Percentiles rank a stretch among this genome's conserved stretches.
phyloP scores from a whole-genome alignment of 2,329 filamentous ascomycete genomes.

The Paracoccidioides brasiliensis region DNA sequence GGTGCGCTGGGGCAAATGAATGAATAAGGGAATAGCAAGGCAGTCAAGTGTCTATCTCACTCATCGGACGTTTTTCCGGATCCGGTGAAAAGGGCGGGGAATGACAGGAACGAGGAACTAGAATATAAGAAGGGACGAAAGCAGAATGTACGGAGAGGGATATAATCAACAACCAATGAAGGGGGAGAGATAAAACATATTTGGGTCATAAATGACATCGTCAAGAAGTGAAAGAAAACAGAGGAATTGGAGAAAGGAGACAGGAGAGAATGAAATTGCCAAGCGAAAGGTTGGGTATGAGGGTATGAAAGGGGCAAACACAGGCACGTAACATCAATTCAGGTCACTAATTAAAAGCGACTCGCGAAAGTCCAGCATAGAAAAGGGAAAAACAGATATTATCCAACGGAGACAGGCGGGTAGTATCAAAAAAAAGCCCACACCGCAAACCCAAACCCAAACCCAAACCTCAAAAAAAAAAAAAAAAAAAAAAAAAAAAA shows the following conservation, averaged over 20 bases:
- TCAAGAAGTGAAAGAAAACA: conserved; percentile 5
- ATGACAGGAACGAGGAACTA: conserved; percentile 4
- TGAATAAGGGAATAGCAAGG: too few species aligned
- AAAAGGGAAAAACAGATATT: too few species aligned
- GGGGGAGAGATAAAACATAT: background rate
- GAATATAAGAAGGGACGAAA: conserved; percentile 12
- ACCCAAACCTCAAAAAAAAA: conserved; percentile 7
- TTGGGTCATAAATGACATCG: conserved; percentile 12
- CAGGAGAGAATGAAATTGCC: background rate
- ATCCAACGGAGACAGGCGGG: too few species aligned
- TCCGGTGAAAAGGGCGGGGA: background rate
- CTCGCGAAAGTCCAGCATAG: too few species aligned
- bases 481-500: background rate
- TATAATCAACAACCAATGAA: conserved; percentile 4
- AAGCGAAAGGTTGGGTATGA: background rate
- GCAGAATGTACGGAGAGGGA: conserved; percentile 6
- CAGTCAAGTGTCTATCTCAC: background rate
- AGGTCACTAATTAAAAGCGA: conserved; percentile 9
- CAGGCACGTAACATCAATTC: conserved; percentile 3
- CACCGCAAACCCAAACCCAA: conserved; percentile 6
- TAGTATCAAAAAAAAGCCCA: background rate
- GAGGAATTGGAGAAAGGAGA: background rate
- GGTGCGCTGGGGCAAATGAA: too few species aligned
- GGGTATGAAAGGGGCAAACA: background rate
- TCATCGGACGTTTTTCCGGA: background rate